Base-by-base conservation (phyloP, 75 land plant species). In the Pinus albicaulis region DNA sequence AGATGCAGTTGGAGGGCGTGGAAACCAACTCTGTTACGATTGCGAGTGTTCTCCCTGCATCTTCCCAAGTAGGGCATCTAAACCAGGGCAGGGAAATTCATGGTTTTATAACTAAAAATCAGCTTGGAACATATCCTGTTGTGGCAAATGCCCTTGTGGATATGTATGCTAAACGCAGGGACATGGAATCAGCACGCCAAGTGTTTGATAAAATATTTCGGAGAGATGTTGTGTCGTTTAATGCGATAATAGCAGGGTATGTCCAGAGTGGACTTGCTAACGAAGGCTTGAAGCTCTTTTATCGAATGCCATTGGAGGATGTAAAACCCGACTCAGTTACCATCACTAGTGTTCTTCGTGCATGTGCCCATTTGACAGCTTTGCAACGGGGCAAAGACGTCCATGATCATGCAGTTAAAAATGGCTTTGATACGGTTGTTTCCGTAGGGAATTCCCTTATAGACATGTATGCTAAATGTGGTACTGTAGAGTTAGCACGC, bases 191-290 rank as follows among this genome's bases (percentile, higher is more conserved):
- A 10, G 53, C 53, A 48, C 53, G 11, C 53, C 53, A 61, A 80
- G 80, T 85, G 55, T 90, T 94, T 48, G 15, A 85, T n/a, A 76
- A 74, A 23, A 77, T 91, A 72, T 55, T 59, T 3, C 11, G 15
- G 7, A 55, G 74, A 55, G 85, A 89, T 77, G 82, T 87, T 76
- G 85, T 85, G 19, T 79, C 90, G 31, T 92, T 89, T 90, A 86
- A 84, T 70, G 80, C 95, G 0, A 80, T 92, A 74, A 86, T 92
- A n/a, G 86, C 82, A 71, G 90, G 84, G 53, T 87, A 81, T 79
- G 86, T 83, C 14, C 84, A 81, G 71, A 23, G 81, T 58, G 87
- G 86, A 28, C 11, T 7, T 25, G 72, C 79, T 11, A 7, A 19
- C 1, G 82, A 82, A 34, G 92, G 87, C 1, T 59, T 92, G 64